A percentile compares a stretch with the other conserved stretches of the same genome.
phyloP scores from a whole-genome alignment of 2,329 filamentous ascomycete genomes.

The Ascomycota sp. region DNA sequence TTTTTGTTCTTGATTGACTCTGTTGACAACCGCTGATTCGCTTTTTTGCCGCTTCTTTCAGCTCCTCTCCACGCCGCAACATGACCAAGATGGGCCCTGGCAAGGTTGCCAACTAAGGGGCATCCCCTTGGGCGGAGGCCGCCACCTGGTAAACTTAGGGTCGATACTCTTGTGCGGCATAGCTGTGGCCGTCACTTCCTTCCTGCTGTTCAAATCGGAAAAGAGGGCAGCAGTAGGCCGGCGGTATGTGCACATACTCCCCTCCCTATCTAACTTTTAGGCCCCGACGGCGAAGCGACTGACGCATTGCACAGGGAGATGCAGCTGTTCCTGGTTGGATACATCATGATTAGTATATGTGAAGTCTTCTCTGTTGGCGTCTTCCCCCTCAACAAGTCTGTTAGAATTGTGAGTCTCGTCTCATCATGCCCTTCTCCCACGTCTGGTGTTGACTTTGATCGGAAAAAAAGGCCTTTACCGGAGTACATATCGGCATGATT shows the following conservation, averaged over 20 bases:
- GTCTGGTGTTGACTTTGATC: slow-evolving; percentile 6
- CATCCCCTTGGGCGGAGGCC: slow-evolving; percentile 45
- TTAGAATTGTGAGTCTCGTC: slow-evolving; percentile 46
- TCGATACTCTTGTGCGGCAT: slow-evolving; percentile 68
- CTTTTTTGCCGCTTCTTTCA: slow-evolving; percentile 2
- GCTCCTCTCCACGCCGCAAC: slow-evolving; percentile 34
- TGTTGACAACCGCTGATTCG: slow-evolving; percentile 5
- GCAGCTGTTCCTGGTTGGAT: slow-evolving; percentile 78
- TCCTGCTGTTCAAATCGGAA: slow-evolving; percentile 63
- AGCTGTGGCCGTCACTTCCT: slow-evolving; percentile 46
- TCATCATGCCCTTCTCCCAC: background rate
- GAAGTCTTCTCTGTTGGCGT: slow-evolving; percentile 92
- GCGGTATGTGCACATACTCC: slow-evolving; percentile 32
- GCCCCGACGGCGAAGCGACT: background rate
- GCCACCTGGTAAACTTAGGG: slow-evolving; percentile 68
- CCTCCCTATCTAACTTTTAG: too few species aligned
- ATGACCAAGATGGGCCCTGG: slow-evolving; percentile 39
- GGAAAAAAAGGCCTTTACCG: slow-evolving; percentile 85
- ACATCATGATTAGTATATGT: slow-evolving; percentile 74
- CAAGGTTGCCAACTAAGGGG: slow-evolving; percentile 57
- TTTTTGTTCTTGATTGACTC: too few species aligned
- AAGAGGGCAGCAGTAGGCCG: slow-evolving; percentile 82
- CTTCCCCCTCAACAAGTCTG: slow-evolving; percentile 52
- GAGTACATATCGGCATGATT: slow-evolving; percentile 77
- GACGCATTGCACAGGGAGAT: slow-evolving; percentile 51